Conservation (phyloP, 257 asterid species). For the Solanum chmielewskii region DNA sequence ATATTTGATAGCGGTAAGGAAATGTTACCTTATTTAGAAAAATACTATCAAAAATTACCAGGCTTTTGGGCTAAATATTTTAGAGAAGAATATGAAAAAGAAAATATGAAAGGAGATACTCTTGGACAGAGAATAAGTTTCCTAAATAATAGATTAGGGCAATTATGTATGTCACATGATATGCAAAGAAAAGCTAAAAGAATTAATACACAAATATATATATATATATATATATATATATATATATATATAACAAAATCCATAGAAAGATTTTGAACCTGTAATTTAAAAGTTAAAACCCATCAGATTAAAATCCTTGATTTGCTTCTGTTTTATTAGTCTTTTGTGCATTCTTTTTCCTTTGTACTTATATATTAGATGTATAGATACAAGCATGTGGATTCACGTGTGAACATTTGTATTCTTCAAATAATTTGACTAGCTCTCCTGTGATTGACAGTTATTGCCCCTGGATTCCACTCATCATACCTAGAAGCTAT, state of each 20-base stretch:
- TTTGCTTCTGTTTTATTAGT: neutral
- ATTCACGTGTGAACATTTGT: neutral
- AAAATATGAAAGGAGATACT: too few relatives aligned
- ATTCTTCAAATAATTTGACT: neutral
- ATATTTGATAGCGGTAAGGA: too few relatives aligned
- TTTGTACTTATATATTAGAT: neutral
- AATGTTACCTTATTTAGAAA: too few relatives aligned
- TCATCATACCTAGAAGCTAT: constrained; percentile 89
- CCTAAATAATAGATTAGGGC: too few relatives aligned
- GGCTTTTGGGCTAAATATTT: too few relatives aligned
- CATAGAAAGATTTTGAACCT: neutral
- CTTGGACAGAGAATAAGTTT: too few relatives aligned
- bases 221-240: neutral
- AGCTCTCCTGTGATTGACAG: constrained; percentile 22
- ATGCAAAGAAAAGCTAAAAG: too few relatives aligned
- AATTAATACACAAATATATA: too few relatives aligned
- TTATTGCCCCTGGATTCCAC: constrained; percentile 92
- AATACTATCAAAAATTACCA: too few relatives aligned
- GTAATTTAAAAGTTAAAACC: neutral
- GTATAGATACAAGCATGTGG: neutral
- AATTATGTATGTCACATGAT: too few relatives aligned
- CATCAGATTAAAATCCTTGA: neutral
- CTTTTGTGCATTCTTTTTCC: neutral
- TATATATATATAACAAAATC: neutral
- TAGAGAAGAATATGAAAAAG: too few relatives aligned